Conservation (phyloP, 352 stramenopile species). For the Phytophthora palmivora region DNA sequence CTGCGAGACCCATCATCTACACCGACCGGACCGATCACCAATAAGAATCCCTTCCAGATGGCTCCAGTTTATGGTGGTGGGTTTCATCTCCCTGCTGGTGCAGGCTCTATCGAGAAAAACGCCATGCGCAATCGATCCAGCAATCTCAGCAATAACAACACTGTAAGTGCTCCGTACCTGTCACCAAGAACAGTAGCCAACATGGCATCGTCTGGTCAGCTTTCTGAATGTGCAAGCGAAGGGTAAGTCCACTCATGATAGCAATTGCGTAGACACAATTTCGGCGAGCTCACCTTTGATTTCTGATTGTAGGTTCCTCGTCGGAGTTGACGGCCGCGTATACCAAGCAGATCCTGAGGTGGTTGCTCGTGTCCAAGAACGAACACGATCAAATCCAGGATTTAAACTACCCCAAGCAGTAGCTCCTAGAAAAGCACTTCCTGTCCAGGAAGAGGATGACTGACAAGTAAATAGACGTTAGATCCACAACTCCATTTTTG, state of each 20-base stretch:
- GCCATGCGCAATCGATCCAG: constrained; percentile 36
- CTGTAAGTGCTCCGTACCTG: constrained; percentile 47
- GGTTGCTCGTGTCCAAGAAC: constrained; percentile 56
- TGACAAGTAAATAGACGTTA: constrained; percentile 20
- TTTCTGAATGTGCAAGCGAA: constrained; percentile 72
- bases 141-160: constrained; percentile 52
- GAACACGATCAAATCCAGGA: constrained; percentile 45
- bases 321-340: constrained; percentile 84
- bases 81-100: constrained; percentile 58
- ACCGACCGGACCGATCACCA: constrained; percentile 33
- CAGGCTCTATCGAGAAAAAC: constrained; percentile 49
- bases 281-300: constrained; percentile 6
- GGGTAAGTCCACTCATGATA: constrained; percentile 40
- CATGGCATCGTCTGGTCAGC: constrained; percentile 34
- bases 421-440: constrained; percentile 29
- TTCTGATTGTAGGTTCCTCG: constrained; percentile 60
- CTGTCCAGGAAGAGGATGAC: constrained; percentile 27
- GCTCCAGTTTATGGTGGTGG: constrained; percentile 72
- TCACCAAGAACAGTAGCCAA: constrained; percentile 33
- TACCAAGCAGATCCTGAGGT: constrained; percentile 82
- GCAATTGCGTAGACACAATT: neutral
- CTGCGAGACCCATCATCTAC: constrained; percentile 50
- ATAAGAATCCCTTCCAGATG: constrained; percentile 80
- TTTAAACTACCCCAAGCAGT: constrained; percentile 60
- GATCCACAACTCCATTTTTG: constrained; percentile 7